Percentiles rank a stretch among this genome's conserved stretches.
These are phyloP conservation scores for Thalia dealbata DNA, from an alignment of 176 grass and related monocot genomes.

Conservation along the genomic window DNA sequence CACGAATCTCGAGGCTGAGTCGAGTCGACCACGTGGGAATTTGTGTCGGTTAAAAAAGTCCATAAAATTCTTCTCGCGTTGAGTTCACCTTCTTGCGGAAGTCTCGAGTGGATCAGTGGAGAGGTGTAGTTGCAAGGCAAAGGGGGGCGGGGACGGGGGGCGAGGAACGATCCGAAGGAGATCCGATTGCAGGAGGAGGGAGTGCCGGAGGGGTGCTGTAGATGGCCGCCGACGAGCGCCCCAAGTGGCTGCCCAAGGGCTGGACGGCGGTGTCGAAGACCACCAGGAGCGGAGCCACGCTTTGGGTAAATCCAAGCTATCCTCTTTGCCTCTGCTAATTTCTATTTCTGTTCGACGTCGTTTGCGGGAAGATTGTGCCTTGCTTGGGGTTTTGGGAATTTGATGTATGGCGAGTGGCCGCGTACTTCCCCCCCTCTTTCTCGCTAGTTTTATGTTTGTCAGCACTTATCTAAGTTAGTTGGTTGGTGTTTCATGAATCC, in stretches of 20 bases:
- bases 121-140: background rate
- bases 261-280: conserved; percentile 10
- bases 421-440: background rate
- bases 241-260: conserved; percentile 18
- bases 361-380: background rate
- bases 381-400: background rate
- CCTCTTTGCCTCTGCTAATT: background rate
- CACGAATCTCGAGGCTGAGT: background rate
- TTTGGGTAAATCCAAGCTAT: conserved; percentile 14
- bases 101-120: too few relatives aligned
- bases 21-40: background rate
- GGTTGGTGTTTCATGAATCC: background rate
- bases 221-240: conserved; percentile 2
- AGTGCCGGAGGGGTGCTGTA: background rate
- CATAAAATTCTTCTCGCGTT: too few relatives aligned
- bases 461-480: background rate
- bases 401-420: background rate
- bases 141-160: background rate
- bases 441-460: background rate
- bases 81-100: too few relatives aligned
- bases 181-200: background rate
- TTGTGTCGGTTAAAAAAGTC: background rate
- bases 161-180: background rate
- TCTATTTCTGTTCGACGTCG: background rate
- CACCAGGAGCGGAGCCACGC: background rate